Evolutionary conservation across 192 early-diverging fungal species (phyloP).

Genomic region (Coemansia sp.): DNA sequence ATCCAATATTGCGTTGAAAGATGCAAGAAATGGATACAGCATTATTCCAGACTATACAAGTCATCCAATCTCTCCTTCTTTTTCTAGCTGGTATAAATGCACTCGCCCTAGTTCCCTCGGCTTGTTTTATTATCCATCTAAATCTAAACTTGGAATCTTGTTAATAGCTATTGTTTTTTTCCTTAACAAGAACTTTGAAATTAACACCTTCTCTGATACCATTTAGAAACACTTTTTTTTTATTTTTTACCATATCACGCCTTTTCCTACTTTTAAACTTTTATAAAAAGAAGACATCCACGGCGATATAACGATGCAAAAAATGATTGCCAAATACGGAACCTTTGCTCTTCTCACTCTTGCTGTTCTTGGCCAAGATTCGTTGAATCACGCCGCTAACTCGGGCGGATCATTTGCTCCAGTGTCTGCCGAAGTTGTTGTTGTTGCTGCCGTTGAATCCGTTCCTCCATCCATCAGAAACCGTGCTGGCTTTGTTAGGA

Average conservation of each 20-base stretch:
- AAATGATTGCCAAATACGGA: constrained; percentile 10
- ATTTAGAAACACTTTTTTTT: too few relatives aligned
- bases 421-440: not conserved
- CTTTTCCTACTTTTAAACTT: not conserved
- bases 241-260: not conserved
- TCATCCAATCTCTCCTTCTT: too few relatives aligned
- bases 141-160: too few relatives aligned
- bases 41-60: too few relatives aligned
- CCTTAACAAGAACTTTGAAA: too few relatives aligned
- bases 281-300: not conserved
- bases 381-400: not conserved
- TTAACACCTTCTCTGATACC: too few relatives aligned
- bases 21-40: too few relatives aligned
- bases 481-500: not conserved
- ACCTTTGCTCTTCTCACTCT: constrained; percentile 4
- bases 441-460: not conserved
- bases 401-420: not conserved
- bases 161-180: too few relatives aligned
- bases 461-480: not conserved
- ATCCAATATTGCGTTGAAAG: too few relatives aligned
- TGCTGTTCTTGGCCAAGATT: constrained; percentile 7
- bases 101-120: too few relatives aligned
- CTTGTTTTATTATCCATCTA: too few relatives aligned
- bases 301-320: not conserved
- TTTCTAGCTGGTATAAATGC: too few relatives aligned